Conservation (phyloP, 306 rosid genomes). For the Boehmeria nivea region DNA sequence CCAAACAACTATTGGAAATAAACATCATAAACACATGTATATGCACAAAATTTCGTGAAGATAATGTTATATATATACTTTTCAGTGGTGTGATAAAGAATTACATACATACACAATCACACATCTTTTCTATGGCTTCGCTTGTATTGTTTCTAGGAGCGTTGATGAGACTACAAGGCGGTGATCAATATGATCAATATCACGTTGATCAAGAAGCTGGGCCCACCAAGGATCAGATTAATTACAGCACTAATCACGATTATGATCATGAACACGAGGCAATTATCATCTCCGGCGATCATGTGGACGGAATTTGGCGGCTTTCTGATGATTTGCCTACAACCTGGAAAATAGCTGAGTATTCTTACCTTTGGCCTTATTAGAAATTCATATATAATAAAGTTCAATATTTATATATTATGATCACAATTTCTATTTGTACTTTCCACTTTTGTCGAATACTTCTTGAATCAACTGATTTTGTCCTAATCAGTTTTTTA, state of each 20-base stretch:
- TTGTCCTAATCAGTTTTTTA: too few species aligned
- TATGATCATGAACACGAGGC: constrained; percentile 14
- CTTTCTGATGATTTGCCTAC: constrained; percentile 11
- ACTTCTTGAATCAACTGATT: too few species aligned
- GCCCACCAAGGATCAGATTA: neutral
- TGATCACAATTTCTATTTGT: too few species aligned
- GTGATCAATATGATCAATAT: neutral
- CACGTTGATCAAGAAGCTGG: constrained; percentile 14
- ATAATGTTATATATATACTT: neutral
- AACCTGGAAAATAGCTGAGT: constrained; percentile 30
- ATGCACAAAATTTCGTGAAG: neutral
- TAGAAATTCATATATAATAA: too few species aligned
- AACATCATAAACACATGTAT: neutral
- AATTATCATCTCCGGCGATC: constrained; percentile 9
- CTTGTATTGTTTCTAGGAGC: constrained; percentile 38
- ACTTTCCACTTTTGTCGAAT: too few species aligned
- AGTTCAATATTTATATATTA: too few species aligned
- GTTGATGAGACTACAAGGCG: constrained; percentile 18
- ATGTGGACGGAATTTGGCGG: constrained; percentile 8
- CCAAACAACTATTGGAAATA: neutral
- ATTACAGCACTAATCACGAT: neutral
- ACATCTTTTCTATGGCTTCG: constrained; percentile 37
- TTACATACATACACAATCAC: neutral
- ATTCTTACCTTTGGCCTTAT: constrained; percentile 23
- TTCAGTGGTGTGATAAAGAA: neutral